Base-by-base conservation (phyloP, 345 rosid species). In the Erodium maritimum region DNA sequence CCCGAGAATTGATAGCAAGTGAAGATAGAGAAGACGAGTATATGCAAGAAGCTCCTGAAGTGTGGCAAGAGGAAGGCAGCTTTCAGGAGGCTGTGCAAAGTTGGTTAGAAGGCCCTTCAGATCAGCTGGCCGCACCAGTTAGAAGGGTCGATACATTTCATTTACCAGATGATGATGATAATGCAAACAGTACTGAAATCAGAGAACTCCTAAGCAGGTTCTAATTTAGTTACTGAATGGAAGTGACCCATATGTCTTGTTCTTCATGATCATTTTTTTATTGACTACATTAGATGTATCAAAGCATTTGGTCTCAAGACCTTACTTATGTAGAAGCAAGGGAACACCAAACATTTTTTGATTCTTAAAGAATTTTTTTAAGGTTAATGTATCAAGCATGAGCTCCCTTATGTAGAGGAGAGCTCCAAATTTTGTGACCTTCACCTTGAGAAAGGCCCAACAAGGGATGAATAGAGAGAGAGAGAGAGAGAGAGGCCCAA, bases 121-220 rank as follows among this genome's bases (percentile, higher is more conserved):
- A 79, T 67, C 78, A 56, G 59, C 83, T 72, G 52, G 67, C 68
- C 52, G 69, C 67, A 69, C 63, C 80, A 1, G 61, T 58, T 61
- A 83, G 71, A 58, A 84, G 87, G 69, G 59, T 68, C 46, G 71
- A 64, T 68, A 54, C 85, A 54, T 79, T 73, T 69, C 80, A 82
- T 80, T 63, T 73, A 22, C 77, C 68, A 34, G 86, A 80, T 59
- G 89, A 86, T 59, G 89, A 86, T 62, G 95, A 79, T 64, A 77
- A 83, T 61, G 93, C 69, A 52, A 69, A 79, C 34, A 80, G 69
- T 66, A 67, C 54, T 61, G 99, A 91, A 69, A 81, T 91, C 60
- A 80, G 95, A 77, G 94, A 91, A 65, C 89, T 91, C 53, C 67
- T 83, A 19, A 85, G 80, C 76, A 86, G 99, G 98, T 88, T 60